Percentiles rank a stretch among this genome's conserved stretches.
Evolutionary conservation across 1,284 basidiomycete species (phyloP).

Genomic region (Moniliophthora roreri): DNA sequence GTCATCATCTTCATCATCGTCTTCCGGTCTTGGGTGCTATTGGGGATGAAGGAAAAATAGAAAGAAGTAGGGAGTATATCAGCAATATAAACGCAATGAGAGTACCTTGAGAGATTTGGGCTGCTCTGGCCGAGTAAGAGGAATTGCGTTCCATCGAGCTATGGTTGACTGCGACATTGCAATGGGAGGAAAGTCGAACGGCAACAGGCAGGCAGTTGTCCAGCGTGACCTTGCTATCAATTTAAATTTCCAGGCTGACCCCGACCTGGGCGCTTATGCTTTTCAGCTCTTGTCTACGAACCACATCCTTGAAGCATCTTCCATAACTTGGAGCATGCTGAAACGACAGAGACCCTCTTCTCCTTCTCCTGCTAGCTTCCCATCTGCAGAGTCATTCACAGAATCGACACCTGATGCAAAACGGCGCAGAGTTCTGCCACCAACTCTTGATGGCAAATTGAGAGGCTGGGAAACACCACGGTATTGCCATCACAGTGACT

Average conservation of each 20-base stretch:
- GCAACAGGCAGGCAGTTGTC: too few relatives aligned
- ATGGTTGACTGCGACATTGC: conserved; percentile 65
- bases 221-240: too few relatives aligned
- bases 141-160: conserved; percentile 72
- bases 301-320: neutral
- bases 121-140: conserved; percentile 34
- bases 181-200: neutral
- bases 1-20: conserved; percentile 56
- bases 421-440: too few relatives aligned
- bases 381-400: too few relatives aligned
- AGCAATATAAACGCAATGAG: conserved; percentile 44
- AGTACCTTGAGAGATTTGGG: conserved; percentile 62
- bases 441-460: too few relatives aligned
- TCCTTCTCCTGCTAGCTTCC: too few relatives aligned
- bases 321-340: too few relatives aligned
- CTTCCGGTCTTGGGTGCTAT: conserved; percentile 60
- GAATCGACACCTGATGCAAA: too few relatives aligned
- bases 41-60: conserved; percentile 37
- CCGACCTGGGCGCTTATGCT: neutral
- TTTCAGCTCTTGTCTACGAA: neutral
- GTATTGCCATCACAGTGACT: too few relatives aligned
- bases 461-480: too few relatives aligned
- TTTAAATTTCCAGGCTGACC: too few relatives aligned
- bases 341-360: too few relatives aligned
- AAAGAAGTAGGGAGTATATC: conserved; percentile 42